Base-by-base conservation (phyloP, 768 basidiomycete species). In the Daedalea quercina region DNA sequence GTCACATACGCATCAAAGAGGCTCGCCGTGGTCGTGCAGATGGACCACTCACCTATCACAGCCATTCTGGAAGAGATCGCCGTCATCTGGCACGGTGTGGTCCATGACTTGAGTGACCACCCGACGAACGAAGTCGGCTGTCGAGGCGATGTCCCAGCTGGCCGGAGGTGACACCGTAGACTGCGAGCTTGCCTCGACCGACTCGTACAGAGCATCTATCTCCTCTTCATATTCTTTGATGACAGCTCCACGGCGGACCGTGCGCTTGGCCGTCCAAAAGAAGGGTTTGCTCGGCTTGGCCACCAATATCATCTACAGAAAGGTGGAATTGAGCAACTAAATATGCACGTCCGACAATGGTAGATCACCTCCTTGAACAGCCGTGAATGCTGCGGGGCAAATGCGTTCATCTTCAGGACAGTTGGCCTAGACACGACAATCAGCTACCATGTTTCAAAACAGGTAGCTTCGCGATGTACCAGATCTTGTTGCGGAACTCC, bases 301-400 rank as follows among this genome's bases (percentile, higher is more conserved):
- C 17, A 71, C 62, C 2, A 69, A 47, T 35, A 72, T 67, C 67
- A 69, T 68, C 69, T 70, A 47, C 12, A 9, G 28, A 11, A 6
- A 31, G 4, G 28, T 6, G 6, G 28, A 31, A 31, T 11, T 4
- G 6, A 31, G 28, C 28, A 31, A 31, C 28, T 31, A 31, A 11
- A 31, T 11, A 4, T 6, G 28, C 11, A 6, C 28, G 11, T 31
- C 28, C 4, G 6, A 31, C 28, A 31, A 31, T 31, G 28, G 4
- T 4, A 31, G 28, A 20, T 6, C 25, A 73, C 74, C 70, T 77
- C 75, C 56, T 76, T 76, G 63, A 76, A 76, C 11, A 78, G 58
- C 26, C 73, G 59, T 7, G 74, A 76, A 55, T 77, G 75, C 19
- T 66, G 60, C 7, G 77, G 76, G 0, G 76, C 74, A 40, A 60